Evolutionary conservation across 768 basidiomycete genomes (phyloP).

Genomic region (Mycena kentingensis): DNA sequence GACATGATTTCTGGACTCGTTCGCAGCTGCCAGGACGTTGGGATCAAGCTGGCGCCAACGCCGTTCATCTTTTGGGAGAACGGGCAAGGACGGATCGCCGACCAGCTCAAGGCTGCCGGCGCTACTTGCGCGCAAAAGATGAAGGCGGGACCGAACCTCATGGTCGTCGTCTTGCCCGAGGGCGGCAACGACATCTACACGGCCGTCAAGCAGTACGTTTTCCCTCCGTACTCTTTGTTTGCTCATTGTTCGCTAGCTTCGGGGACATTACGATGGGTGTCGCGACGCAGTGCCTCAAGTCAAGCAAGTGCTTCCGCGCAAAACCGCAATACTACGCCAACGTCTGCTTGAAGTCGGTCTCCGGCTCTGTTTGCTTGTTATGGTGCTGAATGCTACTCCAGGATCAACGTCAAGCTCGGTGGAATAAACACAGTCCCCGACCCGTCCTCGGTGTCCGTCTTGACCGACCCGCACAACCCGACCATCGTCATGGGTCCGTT

Average conservation of each 20-base stretch:
- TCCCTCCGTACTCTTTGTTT: neutral
- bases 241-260: conserved; percentile 47
- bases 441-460: conserved; percentile 59
- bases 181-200: conserved; percentile 76
- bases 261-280: conserved; percentile 73
- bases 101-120: conserved; percentile 46
- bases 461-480: conserved; percentile 71
- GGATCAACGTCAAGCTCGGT: conserved; percentile 83
- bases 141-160: conserved; percentile 50
- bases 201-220: conserved; percentile 76
- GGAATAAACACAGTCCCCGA: conserved; percentile 83
- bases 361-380: conserved; percentile 7
- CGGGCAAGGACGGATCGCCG: conserved; percentile 55
- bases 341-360: conserved; percentile 71
- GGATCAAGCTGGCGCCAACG: conserved; percentile 54
- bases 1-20: conserved; percentile 60
- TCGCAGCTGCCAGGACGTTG: conserved; percentile 53
- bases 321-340: conserved; percentile 82
- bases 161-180: conserved; percentile 73
- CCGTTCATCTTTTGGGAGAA: conserved; percentile 57
- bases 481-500: conserved; percentile 75
- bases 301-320: conserved; percentile 62
- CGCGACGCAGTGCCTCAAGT: conserved; percentile 78
- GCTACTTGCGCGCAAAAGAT: conserved; percentile 42
- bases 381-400: too few species aligned